Conservation (phyloP, 768 basidiomycete genomes). For the Auricularia sp. region DNA sequence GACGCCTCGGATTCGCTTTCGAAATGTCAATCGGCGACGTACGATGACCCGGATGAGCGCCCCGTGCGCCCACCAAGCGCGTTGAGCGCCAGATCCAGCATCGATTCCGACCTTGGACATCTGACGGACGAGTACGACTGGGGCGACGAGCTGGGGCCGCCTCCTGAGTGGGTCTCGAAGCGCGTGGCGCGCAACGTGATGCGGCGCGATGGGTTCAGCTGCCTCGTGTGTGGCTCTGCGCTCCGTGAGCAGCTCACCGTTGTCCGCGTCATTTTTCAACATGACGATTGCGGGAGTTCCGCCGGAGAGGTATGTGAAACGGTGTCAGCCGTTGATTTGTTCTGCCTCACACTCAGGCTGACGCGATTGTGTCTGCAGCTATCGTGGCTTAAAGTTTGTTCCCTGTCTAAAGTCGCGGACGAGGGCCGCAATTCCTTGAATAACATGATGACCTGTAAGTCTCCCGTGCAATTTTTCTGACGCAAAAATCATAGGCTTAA, state of each 20-base stretch:
- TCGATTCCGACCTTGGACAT: neutral
- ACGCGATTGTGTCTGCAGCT: neutral
- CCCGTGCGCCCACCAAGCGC: neutral
- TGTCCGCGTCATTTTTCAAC: neutral
- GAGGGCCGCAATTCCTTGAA: neutral
- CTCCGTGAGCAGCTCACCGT: neutral
- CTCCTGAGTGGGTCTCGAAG: neutral
- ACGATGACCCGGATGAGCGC: neutral
- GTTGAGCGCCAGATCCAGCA: neutral
- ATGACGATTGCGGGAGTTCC: neutral
- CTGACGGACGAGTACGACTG: neutral
- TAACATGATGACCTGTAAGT: neutral
- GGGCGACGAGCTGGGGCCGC: neutral
- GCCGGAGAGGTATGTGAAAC: no score
- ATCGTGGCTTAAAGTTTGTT: neutral
- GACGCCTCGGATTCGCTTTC: no score
- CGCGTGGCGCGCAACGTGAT: neutral
- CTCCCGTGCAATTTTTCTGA: neutral
- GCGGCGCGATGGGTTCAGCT: neutral
- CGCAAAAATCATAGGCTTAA: neutral
- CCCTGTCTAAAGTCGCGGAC: neutral
- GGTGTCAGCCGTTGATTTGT: no score
- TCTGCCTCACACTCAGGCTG: no score
- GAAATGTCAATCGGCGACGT: neutral
- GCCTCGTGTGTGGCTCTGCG: neutral